These are phyloP conservation scores for Agaricus blazei DNA, from an alignment of 768 basidiomycete genomes.

Conservation along the genomic window DNA sequence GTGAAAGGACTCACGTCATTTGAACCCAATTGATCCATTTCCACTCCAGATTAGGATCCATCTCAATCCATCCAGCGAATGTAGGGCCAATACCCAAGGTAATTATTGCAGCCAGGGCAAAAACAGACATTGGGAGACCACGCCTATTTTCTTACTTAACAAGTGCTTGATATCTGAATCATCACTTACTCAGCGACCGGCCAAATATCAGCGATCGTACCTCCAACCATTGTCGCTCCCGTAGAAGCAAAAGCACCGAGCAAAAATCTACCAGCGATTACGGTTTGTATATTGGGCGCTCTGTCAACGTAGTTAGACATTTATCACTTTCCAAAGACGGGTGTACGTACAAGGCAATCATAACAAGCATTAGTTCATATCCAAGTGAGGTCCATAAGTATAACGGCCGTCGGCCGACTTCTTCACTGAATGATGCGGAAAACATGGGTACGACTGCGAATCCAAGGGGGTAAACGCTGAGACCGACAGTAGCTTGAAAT, in stretches of 20 bases:
- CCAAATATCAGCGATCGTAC: conserved; percentile 72
- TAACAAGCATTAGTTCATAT: conserved; percentile 46
- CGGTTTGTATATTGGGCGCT: conserved; percentile 50
- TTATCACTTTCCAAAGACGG: not conserved
- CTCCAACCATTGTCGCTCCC: conserved; percentile 68
- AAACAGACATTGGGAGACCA: conserved; percentile 74
- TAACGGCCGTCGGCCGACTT: conserved; percentile 57
- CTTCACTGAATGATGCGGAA: conserved; percentile 64
- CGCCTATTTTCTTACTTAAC: conserved; percentile 36
- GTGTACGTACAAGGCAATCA: conserved; percentile 34
- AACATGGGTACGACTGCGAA: conserved; percentile 59
- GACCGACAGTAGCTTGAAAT: conserved; percentile 40
- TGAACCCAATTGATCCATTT: conserved; percentile 27
- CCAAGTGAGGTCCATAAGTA: conserved; percentile 45
- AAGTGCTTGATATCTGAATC: not conserved
- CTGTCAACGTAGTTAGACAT: conserved; percentile 17
- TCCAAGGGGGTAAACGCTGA: conserved; percentile 52
- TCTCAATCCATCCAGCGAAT: conserved; percentile 24
- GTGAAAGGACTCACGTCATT: conserved; percentile 20
- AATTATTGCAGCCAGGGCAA: conserved; percentile 44
- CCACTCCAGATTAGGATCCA: conserved; percentile 21
- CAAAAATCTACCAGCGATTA: conserved; percentile 57
- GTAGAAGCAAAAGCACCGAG: conserved; percentile 67
- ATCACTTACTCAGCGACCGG: conserved; percentile 45
- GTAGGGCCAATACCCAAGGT: conserved; percentile 20